These are phyloP conservation scores for Tieghemiomyces parasiticus DNA, from an alignment of 192 early-diverging fungal species.

Conservation along the genomic window DNA sequence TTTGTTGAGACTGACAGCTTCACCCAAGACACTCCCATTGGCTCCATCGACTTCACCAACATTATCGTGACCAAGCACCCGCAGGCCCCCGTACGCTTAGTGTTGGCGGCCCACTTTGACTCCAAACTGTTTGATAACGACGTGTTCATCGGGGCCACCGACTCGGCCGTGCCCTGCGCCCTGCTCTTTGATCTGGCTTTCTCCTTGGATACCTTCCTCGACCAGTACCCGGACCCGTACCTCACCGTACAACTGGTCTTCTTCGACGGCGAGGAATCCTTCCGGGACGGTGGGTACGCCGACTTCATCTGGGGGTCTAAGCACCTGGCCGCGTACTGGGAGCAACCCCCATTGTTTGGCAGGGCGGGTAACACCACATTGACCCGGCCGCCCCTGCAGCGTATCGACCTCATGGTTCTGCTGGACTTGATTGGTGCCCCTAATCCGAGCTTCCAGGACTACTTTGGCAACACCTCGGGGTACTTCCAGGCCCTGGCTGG, in stretches of 20 bases:
- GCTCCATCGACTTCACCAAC: constrained; percentile 63
- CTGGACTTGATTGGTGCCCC: constrained; percentile 71
- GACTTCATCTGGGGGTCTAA: constrained; percentile 18
- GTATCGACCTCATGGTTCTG: constrained; percentile 75
- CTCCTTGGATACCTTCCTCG: constrained; percentile 44
- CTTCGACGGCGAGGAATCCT: constrained; percentile 96
- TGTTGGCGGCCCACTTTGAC: constrained; percentile 89
- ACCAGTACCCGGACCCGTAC: constrained; percentile 24
- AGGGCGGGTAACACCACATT: constrained; percentile 13
- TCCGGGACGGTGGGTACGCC: constrained; percentile 17
- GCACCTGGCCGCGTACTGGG: constrained; percentile 76
- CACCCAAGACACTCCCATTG: constrained; percentile 57
- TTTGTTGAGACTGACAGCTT: constrained; percentile 70
- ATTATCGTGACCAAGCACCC: constrained; percentile 83
- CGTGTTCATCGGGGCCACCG: constrained; percentile 77
- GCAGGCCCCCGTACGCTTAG: constrained; percentile 45
- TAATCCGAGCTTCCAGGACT: constrained; percentile 34
- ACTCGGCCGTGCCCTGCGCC: constrained; percentile 83
- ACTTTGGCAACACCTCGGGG: constrained; percentile 45
- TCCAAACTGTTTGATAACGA: constrained; percentile 53
- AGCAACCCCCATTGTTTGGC: constrained; percentile 19
- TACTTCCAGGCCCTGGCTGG: constrained; percentile 48
- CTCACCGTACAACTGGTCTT: constrained; percentile 81
- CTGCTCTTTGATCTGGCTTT: constrained; percentile 73
- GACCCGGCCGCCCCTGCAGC: constrained; percentile 27